Conservation (phyloP, 257 asterid species). For the Penstemon eatonii region DNA sequence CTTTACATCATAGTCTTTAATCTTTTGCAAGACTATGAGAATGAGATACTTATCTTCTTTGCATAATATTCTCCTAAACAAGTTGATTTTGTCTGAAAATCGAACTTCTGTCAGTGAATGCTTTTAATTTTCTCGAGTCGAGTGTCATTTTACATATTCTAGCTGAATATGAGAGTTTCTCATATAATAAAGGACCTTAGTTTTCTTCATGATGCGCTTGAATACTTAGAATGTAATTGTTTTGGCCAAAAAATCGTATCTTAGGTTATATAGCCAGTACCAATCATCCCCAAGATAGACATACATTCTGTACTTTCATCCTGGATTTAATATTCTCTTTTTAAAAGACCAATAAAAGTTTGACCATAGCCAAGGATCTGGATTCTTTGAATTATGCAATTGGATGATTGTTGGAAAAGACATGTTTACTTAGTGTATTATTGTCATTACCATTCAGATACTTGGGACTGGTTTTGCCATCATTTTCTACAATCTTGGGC, state of each 20-base stretch:
- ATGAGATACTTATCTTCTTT: slow-evolving; percentile 5
- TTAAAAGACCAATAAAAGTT: slow-evolving; percentile 2
- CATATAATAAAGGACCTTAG: background rate
- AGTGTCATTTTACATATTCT: slow-evolving; percentile 5
- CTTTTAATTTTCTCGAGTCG: background rate
- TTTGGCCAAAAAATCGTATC: background rate
- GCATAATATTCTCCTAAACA: slow-evolving; percentile 2
- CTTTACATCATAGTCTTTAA: background rate
- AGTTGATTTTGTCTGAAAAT: slow-evolving; percentile 6
- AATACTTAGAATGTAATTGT: background rate
- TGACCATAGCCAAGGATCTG: slow-evolving; percentile 9
- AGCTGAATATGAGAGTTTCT: background rate
- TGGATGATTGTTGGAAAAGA: slow-evolving; percentile 3
- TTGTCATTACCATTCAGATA: slow-evolving; percentile 48
- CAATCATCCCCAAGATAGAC: background rate
- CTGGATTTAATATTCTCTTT: background rate
- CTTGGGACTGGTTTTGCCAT: slow-evolving; percentile 80
- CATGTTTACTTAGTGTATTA: slow-evolving; percentile 19
- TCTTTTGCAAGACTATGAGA: slow-evolving; percentile 6
- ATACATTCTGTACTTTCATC: background rate
- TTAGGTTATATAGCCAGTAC: slow-evolving; percentile 12
- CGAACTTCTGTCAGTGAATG: background rate
- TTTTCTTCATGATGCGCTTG: slow-evolving; percentile 1
- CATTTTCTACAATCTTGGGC: slow-evolving; percentile 87
- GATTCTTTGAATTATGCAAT: slow-evolving; percentile 4